Conservation (phyloP, 768 basidiomycete species). For the Boletus subcaerulescens region DNA sequence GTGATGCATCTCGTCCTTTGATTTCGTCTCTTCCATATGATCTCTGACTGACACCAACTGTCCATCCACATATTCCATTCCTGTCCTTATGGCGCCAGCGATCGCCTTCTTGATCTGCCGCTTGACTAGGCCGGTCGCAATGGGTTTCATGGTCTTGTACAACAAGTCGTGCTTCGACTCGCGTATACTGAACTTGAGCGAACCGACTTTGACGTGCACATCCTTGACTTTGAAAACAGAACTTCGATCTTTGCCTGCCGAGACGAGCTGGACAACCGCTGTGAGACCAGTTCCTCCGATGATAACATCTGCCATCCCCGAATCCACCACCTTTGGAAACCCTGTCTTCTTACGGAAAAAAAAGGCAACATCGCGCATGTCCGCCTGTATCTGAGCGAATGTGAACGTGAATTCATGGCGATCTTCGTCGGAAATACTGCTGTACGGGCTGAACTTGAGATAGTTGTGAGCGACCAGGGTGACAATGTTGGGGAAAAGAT, state of each 20-base stretch:
- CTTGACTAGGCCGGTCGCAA: conserved; percentile 83
- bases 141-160: conserved; percentile 79
- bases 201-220: conserved; percentile 78
- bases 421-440: conserved; percentile 47
- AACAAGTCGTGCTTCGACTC: conserved; percentile 88
- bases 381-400: conserved; percentile 85
- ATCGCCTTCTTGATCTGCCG: conserved; percentile 59
- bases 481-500: conserved; percentile 83
- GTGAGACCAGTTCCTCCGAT: conserved; percentile 81
- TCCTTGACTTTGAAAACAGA: conserved; percentile 73
- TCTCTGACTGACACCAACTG: conserved; percentile 89
- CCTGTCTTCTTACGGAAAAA: conserved; percentile 86
- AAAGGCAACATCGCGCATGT: conserved; percentile 92
- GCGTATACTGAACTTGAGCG: conserved; percentile 86
- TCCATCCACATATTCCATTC: conserved; percentile 83
- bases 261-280: conserved; percentile 59
- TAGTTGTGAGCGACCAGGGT: conserved; percentile 76
- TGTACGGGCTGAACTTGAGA: conserved; percentile 82
- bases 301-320: conserved; percentile 81
- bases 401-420: conserved; percentile 74
- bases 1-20: conserved; percentile 37
- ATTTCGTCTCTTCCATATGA: conserved; percentile 63
- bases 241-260: conserved; percentile 57
- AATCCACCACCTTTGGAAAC: conserved; percentile 75
- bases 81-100: conserved; percentile 68